Evolutionary conservation across 2,329 filamentous ascomycete genomes (phyloP).

Genomic region (Elsinoe batatas): DNA sequence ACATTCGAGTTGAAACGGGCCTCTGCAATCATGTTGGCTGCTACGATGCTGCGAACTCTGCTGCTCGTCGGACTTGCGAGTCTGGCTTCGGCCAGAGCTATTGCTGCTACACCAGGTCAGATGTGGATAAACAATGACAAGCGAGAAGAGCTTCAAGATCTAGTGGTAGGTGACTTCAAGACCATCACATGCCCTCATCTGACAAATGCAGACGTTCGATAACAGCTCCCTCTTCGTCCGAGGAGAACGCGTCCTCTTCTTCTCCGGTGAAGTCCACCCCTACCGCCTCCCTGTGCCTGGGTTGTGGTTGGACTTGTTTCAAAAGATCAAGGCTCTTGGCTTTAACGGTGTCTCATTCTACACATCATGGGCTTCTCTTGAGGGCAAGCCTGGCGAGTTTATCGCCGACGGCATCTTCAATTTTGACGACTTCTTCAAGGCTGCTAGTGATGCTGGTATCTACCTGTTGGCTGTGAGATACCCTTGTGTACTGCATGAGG

Average conservation of each 20-base stretch:
- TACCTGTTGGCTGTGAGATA: slow-evolving; percentile 54
- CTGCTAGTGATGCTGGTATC: slow-evolving; percentile 61
- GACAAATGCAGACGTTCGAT: slow-evolving; percentile 2
- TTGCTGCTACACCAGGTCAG: slow-evolving; percentile 5
- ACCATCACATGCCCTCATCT: background rate
- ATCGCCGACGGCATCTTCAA: slow-evolving; percentile 62
- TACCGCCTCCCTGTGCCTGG: slow-evolving; percentile 53
- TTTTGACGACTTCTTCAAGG: slow-evolving; percentile 65
- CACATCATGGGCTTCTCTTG: slow-evolving; percentile 65
- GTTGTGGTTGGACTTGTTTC: slow-evolving; percentile 63
- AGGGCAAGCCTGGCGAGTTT: slow-evolving; percentile 62
- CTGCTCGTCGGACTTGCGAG: slow-evolving; percentile 1
- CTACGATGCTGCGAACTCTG: background rate
- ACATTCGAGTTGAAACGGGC: background rate
- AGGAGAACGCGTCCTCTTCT: slow-evolving; percentile 61
- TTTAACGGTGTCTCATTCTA: slow-evolving; percentile 77
- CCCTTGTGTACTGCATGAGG: background rate
- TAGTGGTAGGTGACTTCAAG: background rate
- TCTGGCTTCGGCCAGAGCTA: slow-evolving; percentile 9
- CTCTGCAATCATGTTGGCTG: slow-evolving; percentile 2
- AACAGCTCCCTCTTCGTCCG: slow-evolving; percentile 52
- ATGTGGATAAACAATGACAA: slow-evolving; percentile 10
- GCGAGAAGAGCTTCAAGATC: slow-evolving; percentile 5
- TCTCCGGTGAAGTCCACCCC: slow-evolving; percentile 65
- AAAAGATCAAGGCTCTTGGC: slow-evolving; percentile 72